Base-by-base conservation (phyloP, 345 rosid species). In the Toxicodendron radicans region DNA sequence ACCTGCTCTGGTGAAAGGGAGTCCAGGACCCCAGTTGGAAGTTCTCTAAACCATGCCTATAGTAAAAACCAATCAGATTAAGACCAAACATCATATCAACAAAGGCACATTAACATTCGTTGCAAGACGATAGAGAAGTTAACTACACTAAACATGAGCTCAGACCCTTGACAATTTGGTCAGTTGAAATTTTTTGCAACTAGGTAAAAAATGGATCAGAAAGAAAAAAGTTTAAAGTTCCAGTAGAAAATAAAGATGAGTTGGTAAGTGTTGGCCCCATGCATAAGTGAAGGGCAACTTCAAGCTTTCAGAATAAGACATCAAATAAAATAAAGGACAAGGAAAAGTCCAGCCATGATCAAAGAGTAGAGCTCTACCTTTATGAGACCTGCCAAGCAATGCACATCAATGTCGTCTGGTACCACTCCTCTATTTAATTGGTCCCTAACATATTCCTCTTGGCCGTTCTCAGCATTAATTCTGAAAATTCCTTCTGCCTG, bases 1-100 rank as follows among this genome's bases (percentile, higher is more conserved):
- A 96, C 95, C 81, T 87, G 84, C 74, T 93, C 98, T 10, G 94
- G 92, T 23, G 92, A 85, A 24, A 96, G 87, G 2, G 97, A 88
- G 80, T 96, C 99, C 81, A 96, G 71, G 9, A 96, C 83, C 21
- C 99, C 98, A 13, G 87, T 93, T 0, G 99, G 99, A 74, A 96
- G 98, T 80, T 96, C 98, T 81, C 99, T 89, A 82, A 96, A 96
- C 98, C 99, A 96, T 63, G 98, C 99, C 99, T 96, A 76, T 41
- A 78, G 65, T 46, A 49, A 43, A 68, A n/a, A n/a, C 24, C 51
- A 66, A 46, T 45, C 16, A 81, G 52, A 32, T 17, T 41, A 70
- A 70, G 20, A 35, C 8, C 48, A 68, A 46, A 43, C 7, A 32
- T 61, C 63, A 23, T 10, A n/a, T 24, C 58, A 56, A 10, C 52